Conservation (phyloP, 176 grass and related monocot species). For the Oryza meyeriana region DNA sequence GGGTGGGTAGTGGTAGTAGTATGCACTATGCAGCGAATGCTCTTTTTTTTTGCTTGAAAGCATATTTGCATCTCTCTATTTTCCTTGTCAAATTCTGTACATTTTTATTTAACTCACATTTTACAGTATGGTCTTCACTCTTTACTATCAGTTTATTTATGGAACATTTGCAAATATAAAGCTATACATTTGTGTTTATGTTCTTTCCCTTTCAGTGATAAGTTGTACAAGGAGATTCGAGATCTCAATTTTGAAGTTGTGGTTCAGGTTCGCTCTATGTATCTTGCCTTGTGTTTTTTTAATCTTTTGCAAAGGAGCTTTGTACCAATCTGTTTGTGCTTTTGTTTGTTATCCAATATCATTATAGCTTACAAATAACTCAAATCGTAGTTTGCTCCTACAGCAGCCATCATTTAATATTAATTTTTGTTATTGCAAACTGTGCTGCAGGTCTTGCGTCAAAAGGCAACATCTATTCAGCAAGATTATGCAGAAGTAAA, state of each 20-base stretch:
- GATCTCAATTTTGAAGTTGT: slow-evolving; percentile 99
- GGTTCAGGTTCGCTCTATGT: slow-evolving; percentile 62
- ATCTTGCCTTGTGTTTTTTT: background rate
- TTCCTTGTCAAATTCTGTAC: background rate
- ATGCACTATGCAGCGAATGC: background rate
- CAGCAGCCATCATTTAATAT: slow-evolving; percentile 1
- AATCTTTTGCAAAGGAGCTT: slow-evolving; percentile 11
- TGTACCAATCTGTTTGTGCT: background rate
- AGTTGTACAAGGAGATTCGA: slow-evolving; percentile 96
- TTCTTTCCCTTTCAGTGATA: slow-evolving; percentile 67
- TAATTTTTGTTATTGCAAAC: slow-evolving; percentile 5
- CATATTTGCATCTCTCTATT: background rate
- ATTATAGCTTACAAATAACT: background rate
- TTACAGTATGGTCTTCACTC: background rate
- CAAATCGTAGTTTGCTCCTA: background rate
- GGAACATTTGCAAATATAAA: background rate
- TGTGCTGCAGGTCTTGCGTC: slow-evolving; percentile 79
- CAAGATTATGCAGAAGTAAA: slow-evolving; percentile 97
- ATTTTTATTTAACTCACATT: background rate
- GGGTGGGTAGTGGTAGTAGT: background rate
- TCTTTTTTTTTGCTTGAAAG: background rate
- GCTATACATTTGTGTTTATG: background rate
- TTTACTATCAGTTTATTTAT: background rate
- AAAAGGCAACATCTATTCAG: slow-evolving; percentile 98
- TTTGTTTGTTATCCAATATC: slow-evolving; percentile 7